A percentile compares a stretch with the other conserved stretches of the same genome.
These are phyloP conservation scores for Trichocladium antarcticum DNA, from an alignment of 495 filamentous ascomycete species.

Conservation along the genomic window DNA sequence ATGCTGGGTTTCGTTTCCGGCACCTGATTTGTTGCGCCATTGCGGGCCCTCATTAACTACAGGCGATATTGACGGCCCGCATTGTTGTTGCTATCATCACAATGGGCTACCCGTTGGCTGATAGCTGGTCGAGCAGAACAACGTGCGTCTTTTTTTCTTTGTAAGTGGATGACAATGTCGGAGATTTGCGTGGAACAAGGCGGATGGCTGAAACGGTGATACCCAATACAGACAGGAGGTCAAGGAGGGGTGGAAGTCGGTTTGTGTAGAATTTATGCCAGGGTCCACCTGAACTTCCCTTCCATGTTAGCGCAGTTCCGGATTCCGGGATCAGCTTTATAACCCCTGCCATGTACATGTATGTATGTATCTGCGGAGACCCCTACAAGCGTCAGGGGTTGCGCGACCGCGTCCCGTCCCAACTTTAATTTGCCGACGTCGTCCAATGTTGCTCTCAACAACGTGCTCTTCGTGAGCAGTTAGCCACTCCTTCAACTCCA, in stretches of 20 bases:
- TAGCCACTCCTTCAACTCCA: constrained; percentile 1
- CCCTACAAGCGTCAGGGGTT: constrained; percentile 5
- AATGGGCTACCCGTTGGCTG: constrained; percentile 61
- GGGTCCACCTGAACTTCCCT: too few species aligned
- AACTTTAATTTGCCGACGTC: constrained; percentile 3
- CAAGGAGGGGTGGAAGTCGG: too few species aligned
- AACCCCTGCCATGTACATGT: too few species aligned
- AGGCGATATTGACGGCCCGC: too few species aligned
- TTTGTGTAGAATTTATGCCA: too few species aligned
- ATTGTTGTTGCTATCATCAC: too few species aligned
- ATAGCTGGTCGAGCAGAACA: constrained; percentile 50
- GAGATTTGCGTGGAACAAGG: too few species aligned
- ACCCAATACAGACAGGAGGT: too few species aligned
- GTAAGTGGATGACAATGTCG: constrained; percentile 39
- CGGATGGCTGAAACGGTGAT: too few species aligned
- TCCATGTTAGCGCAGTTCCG: constrained; percentile 5
- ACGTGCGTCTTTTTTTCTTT: constrained; percentile 50
- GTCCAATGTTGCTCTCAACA: neutral
- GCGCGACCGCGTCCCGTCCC: neutral
- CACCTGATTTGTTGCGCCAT: too few species aligned
- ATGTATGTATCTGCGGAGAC: neutral
- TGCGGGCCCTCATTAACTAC: too few species aligned
- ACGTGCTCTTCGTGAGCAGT: constrained; percentile 3
- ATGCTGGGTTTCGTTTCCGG: too few species aligned
- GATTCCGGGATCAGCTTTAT: neutral